phyloP scores from a whole-genome alignment of 331 rosid species.

The Dryas integrifolia region DNA sequence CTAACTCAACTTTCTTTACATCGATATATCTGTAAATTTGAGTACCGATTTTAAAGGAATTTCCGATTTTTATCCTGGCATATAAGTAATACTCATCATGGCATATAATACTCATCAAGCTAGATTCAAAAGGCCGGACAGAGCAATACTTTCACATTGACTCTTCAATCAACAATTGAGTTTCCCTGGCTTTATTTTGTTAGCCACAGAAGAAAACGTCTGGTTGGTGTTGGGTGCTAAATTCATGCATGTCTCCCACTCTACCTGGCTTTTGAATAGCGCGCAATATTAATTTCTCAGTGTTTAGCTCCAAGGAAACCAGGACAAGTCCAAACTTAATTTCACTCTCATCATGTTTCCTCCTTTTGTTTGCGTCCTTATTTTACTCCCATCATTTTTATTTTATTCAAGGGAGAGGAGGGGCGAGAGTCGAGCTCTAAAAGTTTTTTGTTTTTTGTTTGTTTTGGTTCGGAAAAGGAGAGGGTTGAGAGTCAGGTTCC shows the following conservation, averaged over 20 bases:
- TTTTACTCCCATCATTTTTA: not conserved
- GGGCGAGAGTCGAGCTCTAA: no score
- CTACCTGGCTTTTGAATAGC: not conserved
- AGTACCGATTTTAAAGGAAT: no score
- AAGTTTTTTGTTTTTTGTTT: no score
- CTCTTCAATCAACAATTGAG: no score
- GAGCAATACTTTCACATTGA: no score
- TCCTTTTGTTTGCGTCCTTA: not conserved
- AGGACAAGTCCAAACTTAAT: not conserved
- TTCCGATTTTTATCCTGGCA: no score
- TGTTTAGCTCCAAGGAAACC: constrained; percentile 9
- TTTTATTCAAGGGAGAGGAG: not conserved
- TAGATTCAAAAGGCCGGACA: no score
- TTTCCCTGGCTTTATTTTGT: not conserved
- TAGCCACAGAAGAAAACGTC: not conserved
- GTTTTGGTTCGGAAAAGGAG: not conserved
- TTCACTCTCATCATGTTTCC: constrained; percentile 8
- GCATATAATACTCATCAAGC: no score
- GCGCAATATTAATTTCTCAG: not conserved
- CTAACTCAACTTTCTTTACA: no score
- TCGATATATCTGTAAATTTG: no score
- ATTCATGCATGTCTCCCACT: not conserved
- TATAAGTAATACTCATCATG: no score
- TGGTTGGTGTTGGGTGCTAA: not conserved
- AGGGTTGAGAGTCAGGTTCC: not conserved